These are phyloP conservation scores for Carallia brachiata DNA, from an alignment of 345 rosid species.

Conservation along the genomic window DNA sequence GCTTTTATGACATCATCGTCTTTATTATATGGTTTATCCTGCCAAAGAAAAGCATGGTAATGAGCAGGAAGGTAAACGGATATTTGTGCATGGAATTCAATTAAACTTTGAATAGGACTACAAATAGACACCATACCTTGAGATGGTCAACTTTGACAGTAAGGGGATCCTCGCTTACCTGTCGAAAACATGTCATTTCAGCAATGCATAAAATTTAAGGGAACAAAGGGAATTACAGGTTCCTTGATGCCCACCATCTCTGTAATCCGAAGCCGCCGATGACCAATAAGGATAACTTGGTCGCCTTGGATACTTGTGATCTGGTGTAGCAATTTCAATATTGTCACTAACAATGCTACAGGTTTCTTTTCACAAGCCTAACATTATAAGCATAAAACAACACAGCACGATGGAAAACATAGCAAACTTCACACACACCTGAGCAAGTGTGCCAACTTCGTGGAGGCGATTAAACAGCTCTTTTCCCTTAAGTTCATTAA, in stretches of 20 bases:
- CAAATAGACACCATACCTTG: slow-evolving; percentile 48
- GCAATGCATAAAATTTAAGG: background rate
- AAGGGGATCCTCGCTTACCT: slow-evolving; percentile 93
- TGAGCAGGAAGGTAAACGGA: slow-evolving; percentile 3
- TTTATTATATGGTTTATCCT: slow-evolving; percentile 88
- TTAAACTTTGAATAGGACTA: slow-evolving; percentile 5
- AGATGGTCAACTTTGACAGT: slow-evolving; percentile 97
- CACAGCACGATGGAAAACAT: slow-evolving; percentile 5
- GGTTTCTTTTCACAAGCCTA: background rate
- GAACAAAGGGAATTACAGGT: background rate
- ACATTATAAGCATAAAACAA: background rate
- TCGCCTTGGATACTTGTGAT: slow-evolving; percentile 88
- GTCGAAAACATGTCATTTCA: slow-evolving; percentile 23
- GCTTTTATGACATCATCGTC: slow-evolving; percentile 96
- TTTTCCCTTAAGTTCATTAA: slow-evolving; percentile 73
- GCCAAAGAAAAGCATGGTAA: slow-evolving; percentile 18
- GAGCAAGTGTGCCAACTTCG: slow-evolving; percentile 98
- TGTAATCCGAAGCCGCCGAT: slow-evolving; percentile 82
- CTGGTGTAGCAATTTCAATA: slow-evolving; percentile 40
- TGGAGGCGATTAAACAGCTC: slow-evolving; percentile 74
- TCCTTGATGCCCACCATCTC: slow-evolving; percentile 68
- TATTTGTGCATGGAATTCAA: background rate
- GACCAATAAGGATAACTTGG: slow-evolving; percentile 92
- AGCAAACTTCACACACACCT: slow-evolving; percentile 42
- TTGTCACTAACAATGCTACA: background rate